A percentile compares a stretch with the other conserved stretches of the same genome.
phyloP scores from a whole-genome alignment of 441 rosid species.

The Breynia disticha region DNA sequence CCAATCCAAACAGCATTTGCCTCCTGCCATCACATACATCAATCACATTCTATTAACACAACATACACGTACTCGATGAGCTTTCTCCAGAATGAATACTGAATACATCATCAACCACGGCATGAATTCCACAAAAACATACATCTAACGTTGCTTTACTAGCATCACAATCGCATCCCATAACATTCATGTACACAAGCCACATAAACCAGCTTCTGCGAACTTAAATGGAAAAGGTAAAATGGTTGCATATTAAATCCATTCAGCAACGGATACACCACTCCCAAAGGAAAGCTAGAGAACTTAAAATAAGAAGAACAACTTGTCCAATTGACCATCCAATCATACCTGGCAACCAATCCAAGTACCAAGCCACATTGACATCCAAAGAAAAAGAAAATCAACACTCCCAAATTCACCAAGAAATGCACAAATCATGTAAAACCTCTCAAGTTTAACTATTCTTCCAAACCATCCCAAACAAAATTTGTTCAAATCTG shows the following conservation, averaged over 20 bases:
- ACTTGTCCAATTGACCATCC: constrained; percentile 15
- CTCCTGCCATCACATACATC: too few relatives aligned
- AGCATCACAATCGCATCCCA: constrained; percentile 6
- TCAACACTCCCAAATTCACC: constrained; percentile 17
- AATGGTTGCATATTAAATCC: constrained; percentile 11
- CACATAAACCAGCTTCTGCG: constrained; percentile 16
- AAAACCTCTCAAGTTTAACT: constrained; percentile 26
- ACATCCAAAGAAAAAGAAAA: constrained; percentile 25
- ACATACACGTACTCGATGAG: too few relatives aligned
- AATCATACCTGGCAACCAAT: constrained; percentile 21
- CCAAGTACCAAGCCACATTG: constrained; percentile 24
- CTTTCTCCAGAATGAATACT: not conserved
- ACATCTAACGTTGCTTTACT: not conserved
- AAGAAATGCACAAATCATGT: constrained; percentile 20
- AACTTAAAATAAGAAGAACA: constrained; percentile 10
- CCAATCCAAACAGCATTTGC: too few relatives aligned
- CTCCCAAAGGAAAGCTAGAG: constrained; percentile 7
- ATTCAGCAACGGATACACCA: constrained; percentile 7
- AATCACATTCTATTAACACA: too few relatives aligned
- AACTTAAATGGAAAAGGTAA: constrained; percentile 4
- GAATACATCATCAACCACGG: not conserved
- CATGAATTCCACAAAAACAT: not conserved
- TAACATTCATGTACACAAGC: constrained; percentile 7
- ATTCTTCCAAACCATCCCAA: constrained; percentile 34
- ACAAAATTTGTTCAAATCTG: constrained; percentile 21